Base-by-base conservation (phyloP, 2,329 filamentous ascomycete species). In the Gaeumannomyces tritici region DNA sequence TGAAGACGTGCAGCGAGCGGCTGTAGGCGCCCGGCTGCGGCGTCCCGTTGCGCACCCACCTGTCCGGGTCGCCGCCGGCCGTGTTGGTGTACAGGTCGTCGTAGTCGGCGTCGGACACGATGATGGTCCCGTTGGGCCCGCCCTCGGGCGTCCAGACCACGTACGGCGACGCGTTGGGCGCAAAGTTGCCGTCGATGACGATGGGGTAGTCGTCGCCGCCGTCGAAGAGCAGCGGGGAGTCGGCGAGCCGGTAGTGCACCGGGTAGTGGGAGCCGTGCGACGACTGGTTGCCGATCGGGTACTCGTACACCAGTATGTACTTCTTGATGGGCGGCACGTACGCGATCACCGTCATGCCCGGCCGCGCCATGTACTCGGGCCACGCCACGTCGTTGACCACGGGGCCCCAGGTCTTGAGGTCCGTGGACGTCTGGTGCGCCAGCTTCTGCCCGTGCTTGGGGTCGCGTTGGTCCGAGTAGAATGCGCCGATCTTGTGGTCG, bases 401-500 rank as follows among this genome's bases (percentile, higher is more conserved):
- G 0, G 78, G 69, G 29, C 79, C 79, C 87, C 87, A 91, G n/a
- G 70, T 81, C 64, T 76, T 73, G 28, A 89, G 77, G 69, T 91
- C 84, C 0, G 74, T 77, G 2, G 83, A 79, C 13, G 78, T 78
- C 72, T 89, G 85, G 71, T 90, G 86, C 3, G 83, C 80, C 57
- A 90, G 77, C 70, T 89, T 88, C 73, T 90, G 88, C 27, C 87
- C 87, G 70, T 90, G 77, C 1, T 76, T 76, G 65, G 84, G 78
- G 65, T 85, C 85, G 31, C 88, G 81, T 70, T 91, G 88, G 72
- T 91, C 88, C 2, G 87, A 86, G 76, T 90, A 90, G 77, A 88
- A 90, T 68, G 82, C 76, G 58, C 89, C 80, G 42, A 90, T 72
- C 62, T 82, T 76, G 60, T 81, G 78, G 62, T 88, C 74, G 71